A percentile compares a stretch with the other conserved stretches of the same genome.
These are phyloP conservation scores for Globisporangium spinosum DNA, from an alignment of 352 stramenopile genomes.

Conservation along the genomic window DNA sequence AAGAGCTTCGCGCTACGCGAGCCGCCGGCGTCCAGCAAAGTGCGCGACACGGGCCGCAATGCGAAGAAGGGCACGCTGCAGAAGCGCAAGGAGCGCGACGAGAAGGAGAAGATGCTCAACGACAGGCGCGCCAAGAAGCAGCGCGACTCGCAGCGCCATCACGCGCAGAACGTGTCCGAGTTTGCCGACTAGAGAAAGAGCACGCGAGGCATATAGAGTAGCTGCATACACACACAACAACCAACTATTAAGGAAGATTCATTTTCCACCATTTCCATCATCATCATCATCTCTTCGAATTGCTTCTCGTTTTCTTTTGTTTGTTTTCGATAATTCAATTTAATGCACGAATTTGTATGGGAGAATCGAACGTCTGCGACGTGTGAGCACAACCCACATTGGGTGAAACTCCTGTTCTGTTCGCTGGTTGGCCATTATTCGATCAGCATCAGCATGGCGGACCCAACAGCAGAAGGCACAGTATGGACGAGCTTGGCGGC, in stretches of 20 bases:
- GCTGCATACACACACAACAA: not conserved
- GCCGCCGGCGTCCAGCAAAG: constrained; percentile 71
- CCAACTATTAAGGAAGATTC: not conserved
- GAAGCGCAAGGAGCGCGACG: constrained; percentile 77
- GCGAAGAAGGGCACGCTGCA: constrained; percentile 78
- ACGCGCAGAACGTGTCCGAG: constrained; percentile 71
- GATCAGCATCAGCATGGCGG: constrained; percentile 19
- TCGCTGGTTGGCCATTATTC: constrained; percentile 16
- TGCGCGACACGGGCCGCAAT: constrained; percentile 70
- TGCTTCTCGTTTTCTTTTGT: no score
- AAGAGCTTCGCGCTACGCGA: constrained; percentile 91
- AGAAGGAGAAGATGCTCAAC: constrained; percentile 54
- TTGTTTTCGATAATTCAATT: not conserved
- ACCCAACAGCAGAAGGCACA: not conserved
- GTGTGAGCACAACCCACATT: constrained; percentile 12
- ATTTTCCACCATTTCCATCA: no score
- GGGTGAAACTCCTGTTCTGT: not conserved
- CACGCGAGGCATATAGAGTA: constrained; percentile 2
- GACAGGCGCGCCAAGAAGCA: constrained; percentile 62
- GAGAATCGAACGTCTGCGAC: constrained; percentile 4
- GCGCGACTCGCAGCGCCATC: constrained; percentile 56
- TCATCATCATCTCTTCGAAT: no score
- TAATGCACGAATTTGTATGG: not conserved
- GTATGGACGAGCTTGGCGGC: constrained; percentile 47
- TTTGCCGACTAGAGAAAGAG: constrained; percentile 50